Conservation (phyloP, 2,329 filamentous ascomycete species). For the Thelonectria rubi region DNA sequence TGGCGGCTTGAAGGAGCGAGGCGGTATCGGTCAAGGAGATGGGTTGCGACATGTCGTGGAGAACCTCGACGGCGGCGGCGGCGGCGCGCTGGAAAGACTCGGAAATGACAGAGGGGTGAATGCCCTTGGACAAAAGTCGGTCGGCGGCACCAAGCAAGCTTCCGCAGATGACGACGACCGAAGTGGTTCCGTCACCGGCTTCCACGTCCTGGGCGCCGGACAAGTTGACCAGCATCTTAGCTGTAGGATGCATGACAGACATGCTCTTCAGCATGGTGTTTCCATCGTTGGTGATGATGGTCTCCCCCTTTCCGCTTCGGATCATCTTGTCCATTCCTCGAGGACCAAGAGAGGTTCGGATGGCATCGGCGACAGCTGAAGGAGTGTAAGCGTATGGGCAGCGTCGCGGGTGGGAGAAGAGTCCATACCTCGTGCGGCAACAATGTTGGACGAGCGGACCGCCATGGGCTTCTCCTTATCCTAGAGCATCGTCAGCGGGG, state of each 20-base stretch:
- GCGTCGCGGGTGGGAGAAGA: constrained; percentile 5
- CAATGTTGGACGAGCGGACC: constrained; percentile 94
- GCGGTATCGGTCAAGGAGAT: constrained; percentile 88
- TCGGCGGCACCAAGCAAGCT: constrained; percentile 94
- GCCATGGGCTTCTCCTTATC: constrained; percentile 99
- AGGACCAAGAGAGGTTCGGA: constrained; percentile 94
- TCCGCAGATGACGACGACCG: constrained; percentile 96
- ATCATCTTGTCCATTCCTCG: constrained; percentile 99
- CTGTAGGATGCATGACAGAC: constrained; percentile 99
- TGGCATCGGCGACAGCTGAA: constrained; percentile 93
- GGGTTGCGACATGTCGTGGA: constrained; percentile 95
- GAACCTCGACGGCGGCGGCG: constrained; percentile 84
- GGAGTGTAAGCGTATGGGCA: constrained; percentile 29
- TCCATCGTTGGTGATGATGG: constrained; percentile 99
- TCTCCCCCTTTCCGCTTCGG: constrained; percentile 93
- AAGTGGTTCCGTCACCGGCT: constrained; percentile 97
- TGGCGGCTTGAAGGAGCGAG: constrained; percentile 93
- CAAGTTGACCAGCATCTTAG: constrained; percentile 98
- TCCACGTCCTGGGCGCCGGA: constrained; percentile 98
- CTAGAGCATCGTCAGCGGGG: constrained; percentile 55
- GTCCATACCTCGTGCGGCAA: constrained; percentile 86
- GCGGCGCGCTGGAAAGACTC: constrained; percentile 97
- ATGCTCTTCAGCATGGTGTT: constrained; percentile 99
- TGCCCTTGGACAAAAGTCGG: constrained; percentile 87
- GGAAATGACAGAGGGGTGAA: constrained; percentile 97